phyloP scores from a whole-genome alignment of 306 rosid species.

The Malus orientalis region DNA sequence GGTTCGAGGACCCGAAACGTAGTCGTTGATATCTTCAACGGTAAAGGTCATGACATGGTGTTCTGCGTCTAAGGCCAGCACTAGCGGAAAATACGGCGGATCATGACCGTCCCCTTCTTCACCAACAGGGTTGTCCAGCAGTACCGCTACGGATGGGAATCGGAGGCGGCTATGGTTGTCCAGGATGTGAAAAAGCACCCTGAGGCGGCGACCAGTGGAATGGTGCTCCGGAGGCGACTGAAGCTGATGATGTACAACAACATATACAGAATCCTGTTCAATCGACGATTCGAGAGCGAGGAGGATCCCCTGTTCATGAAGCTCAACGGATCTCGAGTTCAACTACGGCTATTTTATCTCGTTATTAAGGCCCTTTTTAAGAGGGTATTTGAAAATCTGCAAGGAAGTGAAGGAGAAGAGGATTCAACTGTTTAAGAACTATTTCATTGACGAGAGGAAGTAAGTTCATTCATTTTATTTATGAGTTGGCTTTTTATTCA shows the following conservation, averaged over 20 bases:
- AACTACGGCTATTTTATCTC: conserved; percentile 87
- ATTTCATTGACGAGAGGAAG: conserved; percentile 81
- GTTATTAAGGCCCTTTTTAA: conserved; percentile 66
- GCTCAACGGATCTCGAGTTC: conserved; percentile 55
- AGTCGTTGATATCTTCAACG: conserved; percentile 83
- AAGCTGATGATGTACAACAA: conserved; percentile 92
- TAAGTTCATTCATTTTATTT: conserved; percentile 20
- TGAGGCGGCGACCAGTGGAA: conserved; percentile 38
- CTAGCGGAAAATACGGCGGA: conserved; percentile 84
- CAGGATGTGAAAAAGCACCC: conserved; percentile 52
- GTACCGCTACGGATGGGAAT: conserved; percentile 63
- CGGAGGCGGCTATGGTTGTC: conserved; percentile 60
- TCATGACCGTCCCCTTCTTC: conserved; percentile 90
- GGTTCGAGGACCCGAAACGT: conserved; percentile 83
- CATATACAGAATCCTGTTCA: conserved; percentile 82
- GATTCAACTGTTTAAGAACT: conserved; percentile 72
- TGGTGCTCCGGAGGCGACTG: conserved; percentile 49
- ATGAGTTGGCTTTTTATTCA: too few species aligned
- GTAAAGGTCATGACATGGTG: conserved; percentile 84
- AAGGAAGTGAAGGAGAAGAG: conserved; percentile 73
- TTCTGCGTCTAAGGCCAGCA: conserved; percentile 89
- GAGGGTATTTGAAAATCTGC: conserved; percentile 70
- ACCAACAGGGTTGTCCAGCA: conserved; percentile 90
- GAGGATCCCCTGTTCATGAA: conserved; percentile 40
- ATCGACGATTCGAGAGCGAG: conserved; percentile 27